Evolutionary conservation across 192 early-diverging fungal genomes (phyloP), one percentile per base, ranked within the genome.

Genomic region (Coemansia sp.): DNA sequence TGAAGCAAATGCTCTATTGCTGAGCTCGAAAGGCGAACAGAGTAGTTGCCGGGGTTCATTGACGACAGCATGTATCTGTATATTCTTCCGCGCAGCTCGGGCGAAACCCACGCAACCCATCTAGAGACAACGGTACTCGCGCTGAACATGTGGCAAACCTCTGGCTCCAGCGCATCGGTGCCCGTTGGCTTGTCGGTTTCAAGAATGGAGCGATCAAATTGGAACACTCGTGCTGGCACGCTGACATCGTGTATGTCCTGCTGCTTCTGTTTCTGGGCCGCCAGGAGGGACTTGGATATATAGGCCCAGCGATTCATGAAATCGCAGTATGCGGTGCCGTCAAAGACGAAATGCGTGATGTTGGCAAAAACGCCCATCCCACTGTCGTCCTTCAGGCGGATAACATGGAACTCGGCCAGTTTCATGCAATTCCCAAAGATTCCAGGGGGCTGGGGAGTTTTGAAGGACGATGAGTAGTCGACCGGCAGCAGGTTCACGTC

Each of bases 401-500:
- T 15, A 35, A 57, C 34, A n/a, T 57, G 15, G 9, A 57, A 33
- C n/a, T 33, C 55, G 7, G 55, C 55, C 33, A 57, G 11, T 17
- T 57, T 57, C 15, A 57, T 4, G 33, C n/a, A n/a, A 8, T 36
- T n/a, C 1, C 55, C 55, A 20, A 17, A 14, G 1, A 57, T n/a
- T 0, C 55, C 55, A 36, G 32, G 55, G 4, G 34, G 55, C 5
- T 9, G 9, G 6, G 55, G 55, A 36, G 32, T n/a, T 19, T 35
- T 57, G 33, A 13, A 36, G 3, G 15, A 17, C 5, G 23, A 52
- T 25, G 49, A 52, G 15, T 52, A 52, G 49, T 52, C 49, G 9
- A 22, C 49, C 9, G 73, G 59, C 38, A 66, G 36, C 5, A 64
- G 23, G 9, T 22, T 20, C 53, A 60, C 62, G 29, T 46, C 29